Evolutionary conservation across 192 early-diverging fungal species (phyloP), one percentile per base, ranked within the genome.

Genomic region (Coemansia sp.): DNA sequence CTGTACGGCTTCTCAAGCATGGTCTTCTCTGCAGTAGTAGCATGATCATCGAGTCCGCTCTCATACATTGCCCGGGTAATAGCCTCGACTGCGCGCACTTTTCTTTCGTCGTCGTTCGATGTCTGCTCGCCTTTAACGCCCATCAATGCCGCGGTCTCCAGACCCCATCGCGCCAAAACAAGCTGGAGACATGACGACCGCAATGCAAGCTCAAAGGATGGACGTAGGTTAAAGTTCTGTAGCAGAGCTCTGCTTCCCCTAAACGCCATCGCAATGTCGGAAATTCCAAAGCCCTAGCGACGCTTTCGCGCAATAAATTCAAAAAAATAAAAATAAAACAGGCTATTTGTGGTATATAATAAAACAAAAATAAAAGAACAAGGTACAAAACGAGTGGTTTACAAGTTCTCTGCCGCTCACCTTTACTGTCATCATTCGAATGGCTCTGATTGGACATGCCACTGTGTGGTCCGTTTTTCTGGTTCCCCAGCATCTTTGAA

Each of bases 101-200:
- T 80, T 57, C 71, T 71, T 26, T 74, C 76, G 37, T 73, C 68
- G 58, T 82, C 68, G 62, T 69, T 74, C 6, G 76, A 72, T n/a
- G 67, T 68, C 46, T 70, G 68, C 8, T 78, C 68, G 59, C 72
- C 74, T 12, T 62, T 66, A 16, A 76, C 65, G 11, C 80, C 79
- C 79, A 85, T 78, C 65, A 78, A 60, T 21, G 77, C 67, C 15
- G 79, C 84, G 6, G 82, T 85, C 72, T 89, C 88, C 11, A 89
- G 67, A 1, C 85, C 86, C 88, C 88, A 89, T 19, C 88, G 81
- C 13, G 88, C 84, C 39, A 89, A 71, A 26, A 89, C 77, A 32
- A 89, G 71, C 65, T 89, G 88, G 41, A 84, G 57, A 21, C 84
- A 85, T 3, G 83, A 83, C 2, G 76, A 68, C 19, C 85, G 84